Evolutionary conservation across 2,329 filamentous ascomycete species (phyloP).

Genomic region (Phialophora expanda): DNA sequence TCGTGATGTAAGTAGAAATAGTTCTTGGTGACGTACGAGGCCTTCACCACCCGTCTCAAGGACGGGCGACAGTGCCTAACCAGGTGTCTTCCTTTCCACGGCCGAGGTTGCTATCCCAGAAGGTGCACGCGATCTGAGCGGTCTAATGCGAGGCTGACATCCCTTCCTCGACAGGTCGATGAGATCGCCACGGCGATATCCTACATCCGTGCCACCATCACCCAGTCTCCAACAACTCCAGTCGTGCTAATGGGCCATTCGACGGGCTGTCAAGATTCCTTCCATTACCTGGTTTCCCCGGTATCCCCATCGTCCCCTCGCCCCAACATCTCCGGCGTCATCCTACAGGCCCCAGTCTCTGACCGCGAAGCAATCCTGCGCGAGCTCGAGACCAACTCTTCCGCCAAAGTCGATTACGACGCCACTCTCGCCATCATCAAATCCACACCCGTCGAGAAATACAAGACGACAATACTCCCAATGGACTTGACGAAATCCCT

Average conservation of each 20-base stretch:
- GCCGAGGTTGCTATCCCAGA: not conserved
- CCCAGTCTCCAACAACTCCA: conserved; percentile 49
- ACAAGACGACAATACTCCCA: conserved; percentile 36
- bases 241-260: conserved; percentile 73
- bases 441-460: conserved; percentile 25
- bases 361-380: conserved; percentile 70
- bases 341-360: conserved; percentile 79
- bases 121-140: too few species aligned
- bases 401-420: conserved; percentile 27
- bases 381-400: conserved; percentile 46
- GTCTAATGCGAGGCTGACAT: not conserved
- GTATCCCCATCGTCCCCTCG: conserved; percentile 46
- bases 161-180: conserved; percentile 50
- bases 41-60: not conserved
- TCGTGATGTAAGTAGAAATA: conserved; percentile 48
- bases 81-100: not conserved
- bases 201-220: conserved; percentile 44
- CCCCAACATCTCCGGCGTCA: conserved; percentile 70
- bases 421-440: conserved; percentile 23
- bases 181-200: conserved; percentile 44
- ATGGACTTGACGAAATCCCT: conserved; percentile 37
- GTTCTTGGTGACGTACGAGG: not conserved
- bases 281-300: conserved; percentile 63
- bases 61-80: not conserved
- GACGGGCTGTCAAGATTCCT: conserved; percentile 71